Conservation (phyloP, 768 basidiomycete genomes). For the Chalciporus chontae region DNA sequence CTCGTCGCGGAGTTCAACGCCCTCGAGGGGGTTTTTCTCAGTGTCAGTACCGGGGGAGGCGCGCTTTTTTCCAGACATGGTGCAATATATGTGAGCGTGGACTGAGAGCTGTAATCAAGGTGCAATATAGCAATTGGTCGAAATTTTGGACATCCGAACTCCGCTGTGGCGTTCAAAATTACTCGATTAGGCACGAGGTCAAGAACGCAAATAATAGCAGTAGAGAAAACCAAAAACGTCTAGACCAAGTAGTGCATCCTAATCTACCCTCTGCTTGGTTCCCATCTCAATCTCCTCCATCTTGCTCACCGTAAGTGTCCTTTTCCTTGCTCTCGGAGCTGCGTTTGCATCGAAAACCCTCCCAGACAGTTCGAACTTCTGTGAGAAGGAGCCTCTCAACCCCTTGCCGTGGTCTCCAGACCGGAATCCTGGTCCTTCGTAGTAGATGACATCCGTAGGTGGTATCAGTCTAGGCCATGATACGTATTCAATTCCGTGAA, state of each 20-base stretch:
- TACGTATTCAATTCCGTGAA: conserved; percentile 93
- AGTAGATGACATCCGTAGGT: conserved; percentile 75
- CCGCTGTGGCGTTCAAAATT: conserved; percentile 21
- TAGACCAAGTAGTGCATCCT: conserved; percentile 11
- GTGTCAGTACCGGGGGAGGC: conserved; percentile 74
- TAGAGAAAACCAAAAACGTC: not conserved
- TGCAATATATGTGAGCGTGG: conserved; percentile 1
- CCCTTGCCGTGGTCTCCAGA: conserved; percentile 78
- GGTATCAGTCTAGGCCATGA: conserved; percentile 89
- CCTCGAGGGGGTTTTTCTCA: conserved; percentile 65
- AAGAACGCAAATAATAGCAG: not conserved
- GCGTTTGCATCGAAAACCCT: conserved; percentile 38
- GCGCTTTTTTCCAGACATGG: conserved; percentile 59
- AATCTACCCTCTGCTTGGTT: conserved; percentile 75
- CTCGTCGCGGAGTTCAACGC: conserved; percentile 67
- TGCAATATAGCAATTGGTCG: conserved; percentile 6
- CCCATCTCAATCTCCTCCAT: conserved; percentile 81
- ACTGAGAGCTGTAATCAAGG: not conserved
- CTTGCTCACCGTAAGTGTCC: conserved; percentile 32
- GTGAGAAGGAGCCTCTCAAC: conserved; percentile 38
- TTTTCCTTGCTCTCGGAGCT: conserved; percentile 35
- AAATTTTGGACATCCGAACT: conserved; percentile 30
- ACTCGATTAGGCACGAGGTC: conserved; percentile 8
- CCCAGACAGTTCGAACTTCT: conserved; percentile 33
- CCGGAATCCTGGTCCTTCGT: conserved; percentile 85